A percentile compares a stretch with the other conserved stretches of the same genome.
Evolutionary conservation across 345 rosid species (phyloP).

Genomic region (Sonneratia alba): DNA sequence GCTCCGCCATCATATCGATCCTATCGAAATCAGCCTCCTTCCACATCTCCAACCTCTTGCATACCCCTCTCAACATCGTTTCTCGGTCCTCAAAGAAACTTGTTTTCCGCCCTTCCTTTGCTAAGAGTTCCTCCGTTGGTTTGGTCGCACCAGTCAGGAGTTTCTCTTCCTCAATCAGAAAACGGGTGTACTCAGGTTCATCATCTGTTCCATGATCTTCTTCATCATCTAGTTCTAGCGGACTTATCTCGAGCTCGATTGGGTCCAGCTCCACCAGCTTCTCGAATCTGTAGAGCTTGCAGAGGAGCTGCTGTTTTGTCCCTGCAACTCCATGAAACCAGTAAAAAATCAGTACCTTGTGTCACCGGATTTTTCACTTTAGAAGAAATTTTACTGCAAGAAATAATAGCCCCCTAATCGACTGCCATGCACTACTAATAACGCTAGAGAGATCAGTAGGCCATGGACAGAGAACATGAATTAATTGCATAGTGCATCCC

Average conservation of each 20-base stretch:
- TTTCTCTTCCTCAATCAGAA: not conserved
- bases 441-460: not conserved
- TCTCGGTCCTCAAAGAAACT: constrained; percentile 2
- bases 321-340: constrained; percentile 23
- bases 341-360: too few relatives aligned
- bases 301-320: constrained; percentile 65
- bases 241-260: constrained; percentile 60
- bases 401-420: not conserved
- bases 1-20: constrained; percentile 86
- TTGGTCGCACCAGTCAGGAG: not conserved
- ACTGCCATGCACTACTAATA: not conserved
- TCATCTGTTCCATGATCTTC: constrained; percentile 10
- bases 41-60: constrained; percentile 61
- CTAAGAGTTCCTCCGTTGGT: too few relatives aligned
- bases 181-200: not conserved
- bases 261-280: constrained; percentile 69
- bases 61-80: constrained; percentile 31
- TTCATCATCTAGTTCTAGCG: constrained; percentile 30
- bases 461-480: not conserved
- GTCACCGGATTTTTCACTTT: too few relatives aligned
- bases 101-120: not conserved
- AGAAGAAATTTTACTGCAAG: not conserved
- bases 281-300: constrained; percentile 71
- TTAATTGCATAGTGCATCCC: not conserved
- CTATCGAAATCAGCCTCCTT: constrained; percentile 67